A percentile compares a stretch with the other conserved stretches of the same genome.
Conservation (phyloP, 305 asterid genomes). For the Solanum hybrid region DNA sequence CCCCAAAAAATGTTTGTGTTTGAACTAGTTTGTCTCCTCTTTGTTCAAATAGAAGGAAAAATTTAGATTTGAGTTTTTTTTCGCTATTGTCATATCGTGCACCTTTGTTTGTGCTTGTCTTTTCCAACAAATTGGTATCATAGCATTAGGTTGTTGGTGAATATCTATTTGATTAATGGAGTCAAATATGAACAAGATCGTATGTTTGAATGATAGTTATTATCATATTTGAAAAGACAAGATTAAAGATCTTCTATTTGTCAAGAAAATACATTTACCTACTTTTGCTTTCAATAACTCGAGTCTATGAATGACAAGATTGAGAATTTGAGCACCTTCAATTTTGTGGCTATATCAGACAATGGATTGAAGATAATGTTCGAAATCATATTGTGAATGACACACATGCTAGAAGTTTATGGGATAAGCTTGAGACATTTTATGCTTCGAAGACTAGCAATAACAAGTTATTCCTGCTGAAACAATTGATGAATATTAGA, state of each 20-base stretch:
- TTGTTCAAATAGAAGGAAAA: background rate
- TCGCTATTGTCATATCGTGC: background rate
- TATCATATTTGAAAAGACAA: background rate
- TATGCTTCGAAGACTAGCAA: background rate
- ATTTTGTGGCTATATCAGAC: background rate
- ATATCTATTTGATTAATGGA: background rate
- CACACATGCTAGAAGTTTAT: background rate
- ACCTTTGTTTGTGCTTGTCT: background rate
- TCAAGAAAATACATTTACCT: background rate
- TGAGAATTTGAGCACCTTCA: background rate
- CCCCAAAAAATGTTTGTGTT: no score
- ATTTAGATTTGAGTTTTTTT: background rate
- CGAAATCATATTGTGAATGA: background rate
- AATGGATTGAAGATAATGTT: background rate
- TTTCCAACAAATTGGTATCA: background rate
- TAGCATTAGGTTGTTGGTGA: background rate
- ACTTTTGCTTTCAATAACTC: background rate
- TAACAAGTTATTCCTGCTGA: background rate
- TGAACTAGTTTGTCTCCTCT: background rate
- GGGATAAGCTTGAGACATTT: background rate
- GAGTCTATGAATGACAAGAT: background rate
- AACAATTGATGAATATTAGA: background rate
- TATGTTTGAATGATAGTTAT: background rate
- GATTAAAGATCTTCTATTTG: background rate
- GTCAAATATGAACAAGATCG: no score